A percentile compares a stretch with the other conserved stretches of the same genome.
phyloP scores from a whole-genome alignment of 106 monocot genomes.

The Dendrobium chrysotoxum region DNA sequence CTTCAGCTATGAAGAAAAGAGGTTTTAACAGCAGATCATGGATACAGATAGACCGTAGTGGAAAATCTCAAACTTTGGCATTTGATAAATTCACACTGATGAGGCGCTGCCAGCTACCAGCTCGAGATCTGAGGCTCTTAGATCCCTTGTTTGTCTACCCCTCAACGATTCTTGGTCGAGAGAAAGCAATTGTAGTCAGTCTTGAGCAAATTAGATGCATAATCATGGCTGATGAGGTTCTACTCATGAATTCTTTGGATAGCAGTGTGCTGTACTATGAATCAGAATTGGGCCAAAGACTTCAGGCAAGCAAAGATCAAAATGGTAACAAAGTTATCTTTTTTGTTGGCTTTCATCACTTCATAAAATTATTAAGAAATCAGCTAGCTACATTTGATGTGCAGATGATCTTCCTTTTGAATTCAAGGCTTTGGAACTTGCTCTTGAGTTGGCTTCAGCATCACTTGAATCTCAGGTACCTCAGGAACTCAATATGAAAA shows the following conservation, averaged over 20 bases:
- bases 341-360: not conserved
- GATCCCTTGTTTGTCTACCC: conserved; percentile 69
- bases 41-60: conserved; percentile 49
- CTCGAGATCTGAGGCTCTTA: conserved; percentile 64
- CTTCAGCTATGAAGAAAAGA: conserved; percentile 28
- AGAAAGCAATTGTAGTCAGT: conserved; percentile 75
- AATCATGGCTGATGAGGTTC: conserved; percentile 67
- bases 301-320: conserved; percentile 33
- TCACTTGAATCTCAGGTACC: conserved; percentile 66
- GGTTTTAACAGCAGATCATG: conserved; percentile 47
- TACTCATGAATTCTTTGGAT: conserved; percentile 56
- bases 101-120: conserved; percentile 49
- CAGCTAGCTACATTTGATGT: not conserved
- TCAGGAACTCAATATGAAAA: not conserved
- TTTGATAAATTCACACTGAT: conserved; percentile 54
- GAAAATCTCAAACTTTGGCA: conserved; percentile 32
- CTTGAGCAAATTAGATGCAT: conserved; percentile 75
- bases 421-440: conserved; percentile 67
- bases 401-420: conserved; percentile 67
- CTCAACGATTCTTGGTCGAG: conserved; percentile 52
- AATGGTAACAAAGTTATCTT: conserved; percentile 15
- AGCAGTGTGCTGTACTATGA: conserved; percentile 32
- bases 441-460: conserved; percentile 46
- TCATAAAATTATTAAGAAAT: not conserved
- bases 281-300: conserved; percentile 35